phyloP scores from a whole-genome alignment of 108 stramenopile genomes.

The Pseudonitzschia delicatissima region DNA sequence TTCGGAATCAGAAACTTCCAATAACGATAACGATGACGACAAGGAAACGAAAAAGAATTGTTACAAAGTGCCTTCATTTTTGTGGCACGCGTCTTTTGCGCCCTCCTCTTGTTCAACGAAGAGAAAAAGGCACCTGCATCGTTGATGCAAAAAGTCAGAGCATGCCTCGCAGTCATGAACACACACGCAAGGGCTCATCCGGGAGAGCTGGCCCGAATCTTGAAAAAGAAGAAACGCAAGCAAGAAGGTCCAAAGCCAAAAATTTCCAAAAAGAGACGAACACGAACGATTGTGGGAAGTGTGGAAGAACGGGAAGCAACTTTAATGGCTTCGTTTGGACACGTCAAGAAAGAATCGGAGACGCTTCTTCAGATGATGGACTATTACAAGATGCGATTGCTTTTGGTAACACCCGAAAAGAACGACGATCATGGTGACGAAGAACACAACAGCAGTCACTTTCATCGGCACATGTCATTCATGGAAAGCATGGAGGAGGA shows the following conservation, averaged over 20 bases:
- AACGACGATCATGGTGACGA: too few relatives aligned
- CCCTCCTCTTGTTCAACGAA: neutral
- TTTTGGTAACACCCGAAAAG: too few relatives aligned
- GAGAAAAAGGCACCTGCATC: neutral
- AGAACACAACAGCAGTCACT: too few relatives aligned
- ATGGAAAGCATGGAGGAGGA: too few relatives aligned
- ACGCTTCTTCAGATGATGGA: neutral
- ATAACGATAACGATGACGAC: too few relatives aligned
- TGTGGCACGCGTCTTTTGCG: neutral
- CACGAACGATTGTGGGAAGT: neutral
- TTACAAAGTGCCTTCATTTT: neutral
- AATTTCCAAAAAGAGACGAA: too few relatives aligned
- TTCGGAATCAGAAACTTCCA: neutral
- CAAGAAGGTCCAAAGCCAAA: too few relatives aligned
- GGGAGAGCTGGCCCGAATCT: neutral
- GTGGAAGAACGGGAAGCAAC: conserved; percentile 1
- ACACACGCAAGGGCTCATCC: neutral
- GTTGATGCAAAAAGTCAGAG: conserved; percentile 3
- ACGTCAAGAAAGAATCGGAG: neutral
- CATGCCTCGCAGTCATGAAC: conserved; percentile 6
- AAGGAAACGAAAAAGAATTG: neutral
- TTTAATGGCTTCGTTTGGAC: neutral
- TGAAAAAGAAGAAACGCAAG: neutral
- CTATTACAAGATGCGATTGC: neutral
- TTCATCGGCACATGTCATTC: too few relatives aligned